Evolutionary conservation across 306 rosid species (phyloP), one percentile per base, ranked within the genome.

Genomic region (Parietaria judaica): DNA sequence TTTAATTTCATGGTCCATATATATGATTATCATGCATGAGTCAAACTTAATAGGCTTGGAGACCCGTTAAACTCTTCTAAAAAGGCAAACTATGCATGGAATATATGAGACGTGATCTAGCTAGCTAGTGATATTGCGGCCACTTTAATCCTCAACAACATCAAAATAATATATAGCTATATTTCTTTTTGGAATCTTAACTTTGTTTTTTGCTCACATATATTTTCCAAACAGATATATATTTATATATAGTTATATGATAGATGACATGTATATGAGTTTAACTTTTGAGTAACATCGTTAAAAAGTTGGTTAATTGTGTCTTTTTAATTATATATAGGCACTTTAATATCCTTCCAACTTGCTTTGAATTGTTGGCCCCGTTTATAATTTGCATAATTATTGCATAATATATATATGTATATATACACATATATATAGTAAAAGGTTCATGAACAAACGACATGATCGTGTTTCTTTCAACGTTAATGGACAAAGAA

Each of bases 241-340:
- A 23, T 23, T 23, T 23, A 41, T 41, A 41, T 41, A 41, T 41
- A 41, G 45, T 41, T 41, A 41, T 5, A 5, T 41, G 6, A 41
- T 41, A 41, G 3, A 23, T 23, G 31, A 23, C 31, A 0, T 23
- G 31, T 23, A 23, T 23, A 23, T 23, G 31, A 23, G 31, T 66
- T 50, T 58, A 14, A 2, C 41, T 41, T 46, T 57, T 31, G n/a
- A 17, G 58, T 37, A 57, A 63, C 57, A 50, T 63, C 63, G 36
- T 46, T 5, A 5, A 4, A 43, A 34, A 64, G 37, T 65, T 15
- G 70, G 31, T 16, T 51, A 56, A 57, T 11, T 53, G 47, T 7
- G 16, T 58, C 44, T 61, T 66, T 60, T 72, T 64, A 72, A 69
- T 47, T 48, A 43, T 4, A 15, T 4, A 12, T 38, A 35, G 49